Evolutionary conservation across 352 stramenopile genomes (phyloP).

Genomic region (Globisporangium cystogenes): DNA sequence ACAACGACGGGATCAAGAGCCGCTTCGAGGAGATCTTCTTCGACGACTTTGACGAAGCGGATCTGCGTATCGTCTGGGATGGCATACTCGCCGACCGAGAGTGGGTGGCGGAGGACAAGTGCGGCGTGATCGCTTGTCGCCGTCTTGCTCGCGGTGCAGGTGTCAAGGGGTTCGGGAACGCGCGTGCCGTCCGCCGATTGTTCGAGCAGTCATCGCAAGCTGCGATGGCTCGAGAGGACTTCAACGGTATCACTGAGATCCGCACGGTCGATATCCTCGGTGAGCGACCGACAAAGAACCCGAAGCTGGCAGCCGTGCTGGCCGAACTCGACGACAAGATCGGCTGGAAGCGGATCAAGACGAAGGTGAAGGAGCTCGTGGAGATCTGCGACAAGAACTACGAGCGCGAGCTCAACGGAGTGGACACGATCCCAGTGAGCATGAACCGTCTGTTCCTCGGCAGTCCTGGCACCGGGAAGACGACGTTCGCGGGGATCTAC

Average conservation of each 20-base stretch:
- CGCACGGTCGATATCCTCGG: constrained; percentile 70
- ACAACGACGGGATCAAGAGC: constrained; percentile 84
- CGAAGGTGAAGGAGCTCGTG: constrained; percentile 68
- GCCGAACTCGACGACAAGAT: constrained; percentile 68
- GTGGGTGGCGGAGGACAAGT: constrained; percentile 42
- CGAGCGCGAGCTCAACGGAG: constrained; percentile 66
- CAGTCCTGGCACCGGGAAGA: constrained; percentile 92
- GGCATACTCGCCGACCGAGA: constrained; percentile 27
- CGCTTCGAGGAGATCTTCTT: constrained; percentile 86
- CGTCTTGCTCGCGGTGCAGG: constrained; percentile 56
- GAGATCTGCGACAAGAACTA: constrained; percentile 81
- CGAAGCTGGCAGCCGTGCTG: constrained; percentile 49
- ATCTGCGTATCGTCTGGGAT: constrained; percentile 79
- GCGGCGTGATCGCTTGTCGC: constrained; percentile 56
- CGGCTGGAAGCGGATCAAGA: constrained; percentile 75
- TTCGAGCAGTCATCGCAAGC: constrained; percentile 58
- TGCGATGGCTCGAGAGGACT: constrained; percentile 71
- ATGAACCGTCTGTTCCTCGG: constrained; percentile 90
- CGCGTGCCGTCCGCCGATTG: constrained; percentile 64
- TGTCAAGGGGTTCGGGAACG: constrained; percentile 86
- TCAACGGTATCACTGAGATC: constrained; percentile 43
- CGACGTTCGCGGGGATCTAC: constrained; percentile 87
- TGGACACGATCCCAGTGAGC: constrained; percentile 48
- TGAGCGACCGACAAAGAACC: constrained; percentile 68
- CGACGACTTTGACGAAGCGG: constrained; percentile 88